Evolutionary conservation across 2,329 filamentous ascomycete genomes (phyloP).

Genomic region (Plenodomus lindquistii): DNA sequence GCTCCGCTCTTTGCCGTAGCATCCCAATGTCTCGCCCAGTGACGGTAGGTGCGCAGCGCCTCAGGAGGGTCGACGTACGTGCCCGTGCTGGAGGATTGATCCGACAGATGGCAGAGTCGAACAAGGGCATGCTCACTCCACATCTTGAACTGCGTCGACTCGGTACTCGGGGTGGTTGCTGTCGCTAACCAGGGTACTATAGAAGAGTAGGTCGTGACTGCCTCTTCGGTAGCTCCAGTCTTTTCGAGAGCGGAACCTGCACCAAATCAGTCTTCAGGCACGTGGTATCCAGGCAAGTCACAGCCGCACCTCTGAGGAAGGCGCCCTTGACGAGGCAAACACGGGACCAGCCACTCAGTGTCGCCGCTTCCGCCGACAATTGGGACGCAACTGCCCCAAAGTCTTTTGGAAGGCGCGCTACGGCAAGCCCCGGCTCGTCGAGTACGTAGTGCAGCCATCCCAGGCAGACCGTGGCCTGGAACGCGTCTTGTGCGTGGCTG

Average conservation of each 20-base stretch:
- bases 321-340: constrained; percentile 79
- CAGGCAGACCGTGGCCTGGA: constrained; percentile 81
- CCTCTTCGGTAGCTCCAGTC: constrained; percentile 55
- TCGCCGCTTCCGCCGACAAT: constrained; percentile 35
- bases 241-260: constrained; percentile 53
- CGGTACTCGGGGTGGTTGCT: constrained; percentile 56
- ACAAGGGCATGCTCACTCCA: constrained; percentile 81
- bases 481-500: constrained; percentile 57
- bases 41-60: constrained; percentile 55
- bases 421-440: constrained; percentile 67
- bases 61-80: constrained; percentile 32
- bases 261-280: constrained; percentile 10
- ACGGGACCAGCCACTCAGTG: constrained; percentile 73
- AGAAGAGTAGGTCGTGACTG: constrained; percentile 68
- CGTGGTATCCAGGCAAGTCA: not conserved
- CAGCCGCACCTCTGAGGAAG: constrained; percentile 70
- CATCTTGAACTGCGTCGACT: constrained; percentile 63
- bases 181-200: constrained; percentile 66
- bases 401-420: constrained; percentile 65
- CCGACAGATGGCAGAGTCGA: constrained; percentile 72
- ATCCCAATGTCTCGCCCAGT: constrained; percentile 73
- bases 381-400: constrained; percentile 48
- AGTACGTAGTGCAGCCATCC: constrained; percentile 84
- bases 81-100: constrained; percentile 55
- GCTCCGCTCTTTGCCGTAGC: constrained; percentile 20